Evolutionary conservation across 345 rosid species (phyloP), one percentile per base, ranked within the genome.

Genomic region (Corymbia maculata): DNA sequence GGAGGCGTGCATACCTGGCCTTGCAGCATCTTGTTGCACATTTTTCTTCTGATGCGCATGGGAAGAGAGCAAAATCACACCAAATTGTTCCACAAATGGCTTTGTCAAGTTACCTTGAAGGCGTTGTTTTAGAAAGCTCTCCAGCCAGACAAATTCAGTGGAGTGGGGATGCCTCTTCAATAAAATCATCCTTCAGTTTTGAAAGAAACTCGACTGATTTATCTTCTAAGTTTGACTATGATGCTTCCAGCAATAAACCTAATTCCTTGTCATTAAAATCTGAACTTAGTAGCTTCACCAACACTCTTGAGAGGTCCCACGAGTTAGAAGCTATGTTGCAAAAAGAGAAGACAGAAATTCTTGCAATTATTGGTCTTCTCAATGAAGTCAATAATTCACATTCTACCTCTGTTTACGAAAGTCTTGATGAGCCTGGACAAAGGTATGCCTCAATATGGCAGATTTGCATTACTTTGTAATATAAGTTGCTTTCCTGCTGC

Each of bases 371-470:
- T 61, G 97, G 95, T 93, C 95, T 97, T 90, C 95, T 97, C 84
- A 70, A 88, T 53, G 99, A 97, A 93, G 88, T 97, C 52, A 93
- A 92, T 90, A 90, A 94, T 91, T 92, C 92, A 87, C 94, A 92
- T 12, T 94, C 97, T 87, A 91, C 93, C 90, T 95, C 97, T 88
- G 94, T 92, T 89, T 96, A 96, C 90, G 92, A 93, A 91, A 95
- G 94, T 93, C 97, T 97, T 88, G 99, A 97, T 91, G 98, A 93
- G 88, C 92, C 96, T 87, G 99, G 98, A 87, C 93, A 91, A 93
- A 95, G 99, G 99, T 97, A 93, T 88, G 66, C 51, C 79, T 87
- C 79, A 32, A 24, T 28, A 50, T 89, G 86, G 64, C 87, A 68
- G 88, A 47, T 36, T 79, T 80, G 68, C 28, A 12, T 19, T 86